Conservation (phyloP, 441 rosid genomes). For the Capsella rubella region DNA sequence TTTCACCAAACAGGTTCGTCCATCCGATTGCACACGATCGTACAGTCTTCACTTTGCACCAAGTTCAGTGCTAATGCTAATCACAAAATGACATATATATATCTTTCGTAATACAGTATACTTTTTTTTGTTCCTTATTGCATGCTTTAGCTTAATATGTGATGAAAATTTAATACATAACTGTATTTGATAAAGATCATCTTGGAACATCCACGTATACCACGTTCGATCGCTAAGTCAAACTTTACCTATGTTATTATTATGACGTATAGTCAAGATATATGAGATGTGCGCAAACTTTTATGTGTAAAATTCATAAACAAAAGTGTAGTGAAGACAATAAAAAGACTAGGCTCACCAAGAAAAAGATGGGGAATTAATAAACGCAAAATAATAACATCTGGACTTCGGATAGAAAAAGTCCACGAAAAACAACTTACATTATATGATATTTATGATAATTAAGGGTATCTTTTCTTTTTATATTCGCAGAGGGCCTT, state of each 20-base stretch:
- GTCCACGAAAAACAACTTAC: background rate
- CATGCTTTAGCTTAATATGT: background rate
- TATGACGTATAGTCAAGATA: background rate
- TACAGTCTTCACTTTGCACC: no score
- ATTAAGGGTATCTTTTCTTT: background rate
- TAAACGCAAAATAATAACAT: background rate
- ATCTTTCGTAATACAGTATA: background rate
- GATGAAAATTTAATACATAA: background rate
- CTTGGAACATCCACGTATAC: background rate
- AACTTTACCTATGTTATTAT: background rate
- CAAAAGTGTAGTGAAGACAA: no score
- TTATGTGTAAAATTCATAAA: no score
- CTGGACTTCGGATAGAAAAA: background rate
- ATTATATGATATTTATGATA: background rate
- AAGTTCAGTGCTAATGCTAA: background rate
- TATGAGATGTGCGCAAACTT: no score
- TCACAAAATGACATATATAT: background rate
- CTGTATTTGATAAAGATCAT: background rate
- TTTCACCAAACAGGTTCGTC: constrained; percentile 7
- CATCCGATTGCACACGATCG: background rate
- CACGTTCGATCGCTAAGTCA: background rate
- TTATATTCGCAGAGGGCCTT: background rate
- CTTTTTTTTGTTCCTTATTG: background rate
- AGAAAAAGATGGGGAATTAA: background rate
- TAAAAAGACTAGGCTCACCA: no score